Evolutionary conservation across 2,329 filamentous ascomycete genomes (phyloP), one percentile per base, ranked within the genome.

Genomic region (Aspergillus ustus): DNA sequence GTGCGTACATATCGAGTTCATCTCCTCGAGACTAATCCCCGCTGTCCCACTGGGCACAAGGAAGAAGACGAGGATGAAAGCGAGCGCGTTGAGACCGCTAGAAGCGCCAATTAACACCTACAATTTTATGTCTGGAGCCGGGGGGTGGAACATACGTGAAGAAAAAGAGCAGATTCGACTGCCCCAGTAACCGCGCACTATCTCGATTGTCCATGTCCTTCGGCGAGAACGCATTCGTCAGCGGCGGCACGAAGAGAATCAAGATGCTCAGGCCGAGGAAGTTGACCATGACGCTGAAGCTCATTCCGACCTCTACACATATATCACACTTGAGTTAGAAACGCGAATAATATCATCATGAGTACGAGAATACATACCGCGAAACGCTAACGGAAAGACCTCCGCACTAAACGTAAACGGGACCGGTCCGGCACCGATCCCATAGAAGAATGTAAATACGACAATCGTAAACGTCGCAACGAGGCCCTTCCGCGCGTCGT

Each of bases 361-460:
- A 34, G 4, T 34, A 13, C 8, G 31, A 34, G 31, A 3, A 34
- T 9, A 13, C 13, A 7, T 34, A 34, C 31, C 31, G 31, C 31
- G 31, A 13, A 34, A 34, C 7, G 31, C 31, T 1, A 69, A 63
- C 4, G 68, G 68, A 17, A 70, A 70, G 0, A 69, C 68, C 34
- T 70, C 68, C 0, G 68, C 67, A 19, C 63, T 67, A 31, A 67
- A 60, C 4, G 68, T 70, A 46, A 69, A 70, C 2, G 68, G 68
- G 3, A 70, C 65, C 0, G 69, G 69, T 1, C 69, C 69, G 2
- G 66, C 83, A 17, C 83, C 83, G 0, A 77, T 77, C 72, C 83
- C 85, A 19, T 77, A 75, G 25, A 78, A 77, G 48, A 77, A 75
- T 4, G 73, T 73, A 64, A 83, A 79, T 13, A 73, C 68, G 55